phyloP scores from a whole-genome alignment of 164 flowering plant genomes.

The Echeveria elegans region DNA sequence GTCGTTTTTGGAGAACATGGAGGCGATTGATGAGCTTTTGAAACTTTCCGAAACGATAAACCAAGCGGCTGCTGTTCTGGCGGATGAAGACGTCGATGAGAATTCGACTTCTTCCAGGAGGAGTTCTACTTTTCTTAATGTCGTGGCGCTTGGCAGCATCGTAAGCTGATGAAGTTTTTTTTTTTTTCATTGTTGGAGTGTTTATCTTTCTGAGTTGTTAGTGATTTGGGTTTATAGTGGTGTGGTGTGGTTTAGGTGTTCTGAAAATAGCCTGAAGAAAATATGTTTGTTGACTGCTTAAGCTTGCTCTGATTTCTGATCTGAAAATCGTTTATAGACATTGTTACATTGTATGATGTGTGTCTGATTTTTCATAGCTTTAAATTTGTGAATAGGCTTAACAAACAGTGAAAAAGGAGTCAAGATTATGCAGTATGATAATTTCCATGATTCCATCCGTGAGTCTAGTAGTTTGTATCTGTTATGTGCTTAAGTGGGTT shows the following conservation, averaged over 20 bases:
- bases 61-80: conserved; percentile 2
- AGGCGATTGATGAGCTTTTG: conserved; percentile 10
- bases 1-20: neutral
- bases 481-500: neutral
- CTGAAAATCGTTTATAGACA: neutral
- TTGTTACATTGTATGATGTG: neutral
- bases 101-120: conserved; percentile 30
- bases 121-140: conserved; percentile 55
- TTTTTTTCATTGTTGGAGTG: neutral
- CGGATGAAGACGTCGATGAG: conserved; percentile 40
- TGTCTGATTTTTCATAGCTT: neutral
- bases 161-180: conserved; percentile 36
- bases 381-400: no score
- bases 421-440: no score
- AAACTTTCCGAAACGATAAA: conserved; percentile 5
- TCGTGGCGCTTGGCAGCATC: conserved; percentile 70
- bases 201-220: neutral
- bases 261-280: neutral
- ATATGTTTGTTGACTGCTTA: no score
- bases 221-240: neutral
- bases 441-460: no score
- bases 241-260: neutral
- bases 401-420: no score
- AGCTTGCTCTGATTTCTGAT: neutral
- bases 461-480: neutral